Evolutionary conservation across 768 basidiomycete species (phyloP), one percentile per base, ranked within the genome.

Genomic region (Auriscalpium orientale): DNA sequence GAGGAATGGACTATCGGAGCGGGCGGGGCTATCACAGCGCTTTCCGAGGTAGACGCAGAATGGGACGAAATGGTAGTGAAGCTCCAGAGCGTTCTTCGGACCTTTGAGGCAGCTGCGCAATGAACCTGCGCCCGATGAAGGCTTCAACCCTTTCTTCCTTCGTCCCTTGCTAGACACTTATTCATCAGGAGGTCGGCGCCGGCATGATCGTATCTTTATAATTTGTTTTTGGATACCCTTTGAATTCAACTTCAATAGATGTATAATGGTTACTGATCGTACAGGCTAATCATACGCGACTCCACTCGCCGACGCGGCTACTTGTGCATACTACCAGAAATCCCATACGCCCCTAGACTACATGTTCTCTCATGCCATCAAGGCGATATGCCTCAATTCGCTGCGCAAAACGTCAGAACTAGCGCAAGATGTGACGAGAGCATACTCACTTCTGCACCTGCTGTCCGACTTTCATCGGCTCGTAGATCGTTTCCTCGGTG

Each of bases 41-140:
- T 98, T 40, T 95, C 93, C 6, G 83, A 94, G 57, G 78, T 87
- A 5, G 80, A 84, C 46, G 83, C 78, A 7, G 95, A 98, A 68
- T 97, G 94, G 94, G 93, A 95, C 8, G 95, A 98, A 68, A 95
- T 98, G 80, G 64, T 82, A 18, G 76, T 84, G n/a, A 98, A 98
- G 68, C 78, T 95, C 28, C 79, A 84, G 58, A 89, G 88, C 62
- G 87, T 89, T 47, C 71, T 91, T 50, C 75, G 79, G 46, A 78
- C 82, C 21, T 91, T 91, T 60, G 77, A 78, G 37, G 73, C 65
- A 12, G 60, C 50, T 7, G 22, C 58, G n/a, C n/a, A 9, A 16
- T 22, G 16, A 15, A 11, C 20, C 15, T 15, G 18, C 21, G 47
- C 20, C 47, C 28, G 11, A 16, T 28, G 28, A 21, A 33, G 47